A percentile compares a stretch with the other conserved stretches of the same genome.
Evolutionary conservation across 2,329 filamentous ascomycete species (phyloP).

Genomic region (Epichloe bromicola): DNA sequence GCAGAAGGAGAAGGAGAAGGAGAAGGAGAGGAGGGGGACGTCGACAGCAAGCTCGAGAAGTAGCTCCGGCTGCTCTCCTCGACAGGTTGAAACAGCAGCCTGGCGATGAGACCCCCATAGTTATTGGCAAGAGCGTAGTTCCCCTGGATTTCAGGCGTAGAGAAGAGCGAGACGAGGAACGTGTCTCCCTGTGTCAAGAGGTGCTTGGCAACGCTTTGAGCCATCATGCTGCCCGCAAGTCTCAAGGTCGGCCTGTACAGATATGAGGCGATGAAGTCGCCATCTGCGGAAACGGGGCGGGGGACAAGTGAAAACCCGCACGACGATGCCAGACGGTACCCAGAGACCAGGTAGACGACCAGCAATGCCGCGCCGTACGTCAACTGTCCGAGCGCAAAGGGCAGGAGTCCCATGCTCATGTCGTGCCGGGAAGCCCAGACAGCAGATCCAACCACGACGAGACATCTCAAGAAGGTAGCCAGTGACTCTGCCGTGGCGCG

Average conservation of each 20-base stretch:
- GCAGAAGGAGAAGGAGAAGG: background rate
- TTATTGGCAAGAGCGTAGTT: slow-evolving; percentile 90
- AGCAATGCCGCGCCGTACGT: slow-evolving; percentile 60
- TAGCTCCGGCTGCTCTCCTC: slow-evolving; percentile 87
- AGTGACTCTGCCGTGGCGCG: slow-evolving; percentile 73
- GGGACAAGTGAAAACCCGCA: slow-evolving; percentile 59
- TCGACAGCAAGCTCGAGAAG: slow-evolving; percentile 65
- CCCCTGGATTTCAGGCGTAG: slow-evolving; percentile 75
- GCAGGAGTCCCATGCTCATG: slow-evolving; percentile 58
- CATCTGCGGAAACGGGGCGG: slow-evolving; percentile 18
- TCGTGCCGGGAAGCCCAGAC: slow-evolving; percentile 41
- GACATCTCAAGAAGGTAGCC: slow-evolving; percentile 66
- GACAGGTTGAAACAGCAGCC: slow-evolving; percentile 85
- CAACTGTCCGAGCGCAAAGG: slow-evolving; percentile 80
- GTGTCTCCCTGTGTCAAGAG: slow-evolving; percentile 90
- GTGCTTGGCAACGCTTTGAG: slow-evolving; percentile 85
- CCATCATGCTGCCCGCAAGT: slow-evolving; percentile 68
- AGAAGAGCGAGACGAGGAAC: slow-evolving; percentile 67
- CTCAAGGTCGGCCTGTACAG: slow-evolving; percentile 60
- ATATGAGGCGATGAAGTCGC: slow-evolving; percentile 38
- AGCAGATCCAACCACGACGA: slow-evolving; percentile 59
- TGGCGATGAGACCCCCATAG: slow-evolving; percentile 78
- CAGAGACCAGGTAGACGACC: slow-evolving; percentile 53
- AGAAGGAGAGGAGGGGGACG: slow-evolving; percentile 4
- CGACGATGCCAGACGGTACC: slow-evolving; percentile 38